Conservation (phyloP, 2,329 filamentous ascomycete genomes). For the Xenoacremonium recifei region DNA sequence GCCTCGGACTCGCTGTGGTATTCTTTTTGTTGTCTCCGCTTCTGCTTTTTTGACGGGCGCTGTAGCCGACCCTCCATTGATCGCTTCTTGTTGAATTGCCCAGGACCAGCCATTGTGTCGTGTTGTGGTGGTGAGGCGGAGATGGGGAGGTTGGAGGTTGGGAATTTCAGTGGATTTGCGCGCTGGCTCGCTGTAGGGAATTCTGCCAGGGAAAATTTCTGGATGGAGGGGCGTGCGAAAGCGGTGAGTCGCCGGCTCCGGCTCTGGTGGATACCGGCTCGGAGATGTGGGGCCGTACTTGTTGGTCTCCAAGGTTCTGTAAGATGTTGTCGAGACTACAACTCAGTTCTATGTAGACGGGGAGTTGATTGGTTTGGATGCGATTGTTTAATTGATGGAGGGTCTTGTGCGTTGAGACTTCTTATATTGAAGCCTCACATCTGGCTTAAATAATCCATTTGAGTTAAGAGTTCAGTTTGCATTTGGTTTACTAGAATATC, state of each 20-base stretch:
- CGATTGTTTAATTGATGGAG: too few species aligned
- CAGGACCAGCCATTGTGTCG: constrained; percentile 31
- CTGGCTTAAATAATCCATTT: too few species aligned
- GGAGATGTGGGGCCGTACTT: too few species aligned
- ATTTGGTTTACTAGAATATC: too few species aligned
- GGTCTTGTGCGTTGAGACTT: too few species aligned
- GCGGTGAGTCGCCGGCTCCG: constrained; percentile 21
- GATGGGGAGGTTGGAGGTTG: not conserved
- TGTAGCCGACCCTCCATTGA: constrained; percentile 28
- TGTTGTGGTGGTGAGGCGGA: too few species aligned
- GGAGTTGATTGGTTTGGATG: too few species aligned
- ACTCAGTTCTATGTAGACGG: too few species aligned
- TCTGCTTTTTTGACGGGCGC: constrained; percentile 54
- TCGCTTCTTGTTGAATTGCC: constrained; percentile 32
- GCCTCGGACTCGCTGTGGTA: constrained; percentile 55
- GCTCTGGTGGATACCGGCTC: constrained; percentile 5
- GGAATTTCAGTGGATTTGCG: not conserved
- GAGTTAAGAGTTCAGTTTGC: too few species aligned
- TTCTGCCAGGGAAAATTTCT: constrained; percentile 17
- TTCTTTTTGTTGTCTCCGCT: constrained; percentile 41
- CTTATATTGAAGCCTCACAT: too few species aligned
- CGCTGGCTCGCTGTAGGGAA: constrained; percentile 11
- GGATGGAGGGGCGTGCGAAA: constrained; percentile 22
- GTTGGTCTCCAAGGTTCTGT: too few species aligned
- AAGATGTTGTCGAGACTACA: too few species aligned